These are phyloP conservation scores for Xanthoceras sorbifolium DNA, from an alignment of 345 rosid genomes.

Conservation along the genomic window DNA sequence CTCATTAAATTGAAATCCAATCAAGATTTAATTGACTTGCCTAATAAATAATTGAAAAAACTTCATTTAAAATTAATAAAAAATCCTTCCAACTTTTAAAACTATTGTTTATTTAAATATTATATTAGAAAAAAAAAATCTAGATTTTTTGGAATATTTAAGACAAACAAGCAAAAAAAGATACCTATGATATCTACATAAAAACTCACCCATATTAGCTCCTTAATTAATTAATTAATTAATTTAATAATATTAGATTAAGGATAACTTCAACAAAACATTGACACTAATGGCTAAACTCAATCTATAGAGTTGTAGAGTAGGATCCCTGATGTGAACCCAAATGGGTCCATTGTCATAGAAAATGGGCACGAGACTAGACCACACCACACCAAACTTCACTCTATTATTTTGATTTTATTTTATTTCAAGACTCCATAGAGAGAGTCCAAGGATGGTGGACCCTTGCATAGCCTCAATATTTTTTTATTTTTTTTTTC, in stretches of 20 bases:
- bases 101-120: too few species aligned
- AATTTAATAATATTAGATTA: too few species aligned
- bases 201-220: background rate
- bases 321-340: background rate
- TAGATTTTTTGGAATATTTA: too few species aligned
- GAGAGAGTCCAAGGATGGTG: background rate
- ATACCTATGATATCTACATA: background rate
- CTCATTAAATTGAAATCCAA: too few species aligned
- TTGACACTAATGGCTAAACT: too few species aligned
- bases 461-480: background rate
- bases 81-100: background rate
- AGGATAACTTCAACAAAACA: too few species aligned
- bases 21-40: background rate
- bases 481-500: background rate
- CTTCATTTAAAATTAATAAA: background rate
- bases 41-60: background rate
- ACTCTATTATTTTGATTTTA: too few species aligned
- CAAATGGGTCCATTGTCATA: conserved; percentile 1
- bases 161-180: background rate
- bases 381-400: background rate
- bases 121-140: too few species aligned
- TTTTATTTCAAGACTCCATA: background rate
- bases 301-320: background rate
- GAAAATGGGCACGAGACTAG: conserved; percentile 15
- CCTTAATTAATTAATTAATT: background rate